These are phyloP conservation scores for Millerozyma acaciae DNA, from an alignment of 805 yeast species.

Conservation along the genomic window DNA sequence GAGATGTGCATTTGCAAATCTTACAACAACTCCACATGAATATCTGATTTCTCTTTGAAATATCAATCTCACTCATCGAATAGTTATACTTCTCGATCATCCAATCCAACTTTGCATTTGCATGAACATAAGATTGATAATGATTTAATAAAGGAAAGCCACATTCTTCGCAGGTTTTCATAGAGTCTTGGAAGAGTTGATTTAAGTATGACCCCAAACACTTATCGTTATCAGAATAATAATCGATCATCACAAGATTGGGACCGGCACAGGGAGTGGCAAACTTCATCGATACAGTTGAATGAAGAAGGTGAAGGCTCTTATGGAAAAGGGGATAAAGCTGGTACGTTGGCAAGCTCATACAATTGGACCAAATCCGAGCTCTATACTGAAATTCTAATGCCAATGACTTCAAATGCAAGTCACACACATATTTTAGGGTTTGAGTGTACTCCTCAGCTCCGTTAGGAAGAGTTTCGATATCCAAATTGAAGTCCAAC, in stretches of 20 bases:
- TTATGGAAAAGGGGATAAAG: conserved; percentile 59
- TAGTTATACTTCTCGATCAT: conserved; percentile 52
- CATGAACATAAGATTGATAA: conserved; percentile 84
- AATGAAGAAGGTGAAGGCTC: conserved; percentile 70
- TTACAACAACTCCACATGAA: conserved; percentile 92
- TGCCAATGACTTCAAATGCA: conserved; percentile 41
- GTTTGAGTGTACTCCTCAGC: conserved; percentile 33
- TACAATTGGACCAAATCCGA: conserved; percentile 46
- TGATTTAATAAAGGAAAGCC: conserved; percentile 69
- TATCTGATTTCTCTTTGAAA: conserved; percentile 43
- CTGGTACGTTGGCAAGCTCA: conserved; percentile 35
- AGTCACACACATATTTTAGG: conserved; percentile 32
- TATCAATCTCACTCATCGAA: conserved; percentile 16
- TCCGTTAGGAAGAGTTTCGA: conserved; percentile 34
- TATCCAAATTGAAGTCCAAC: conserved; percentile 22
- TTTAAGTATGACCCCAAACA: conserved; percentile 88
- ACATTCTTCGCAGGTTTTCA: conserved; percentile 74
- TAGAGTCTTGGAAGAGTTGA: conserved; percentile 65
- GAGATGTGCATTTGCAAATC: conserved; percentile 68
- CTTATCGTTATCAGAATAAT: conserved; percentile 85
- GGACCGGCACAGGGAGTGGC: conserved; percentile 96
- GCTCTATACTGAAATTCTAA: conserved; percentile 44
- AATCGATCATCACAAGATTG: conserved; percentile 75
- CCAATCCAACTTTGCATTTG: conserved; percentile 76
- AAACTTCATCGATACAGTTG: conserved; percentile 76